Base-by-base conservation (phyloP, 2,329 filamentous ascomycete species). In the Ophiostoma sp. region DNA sequence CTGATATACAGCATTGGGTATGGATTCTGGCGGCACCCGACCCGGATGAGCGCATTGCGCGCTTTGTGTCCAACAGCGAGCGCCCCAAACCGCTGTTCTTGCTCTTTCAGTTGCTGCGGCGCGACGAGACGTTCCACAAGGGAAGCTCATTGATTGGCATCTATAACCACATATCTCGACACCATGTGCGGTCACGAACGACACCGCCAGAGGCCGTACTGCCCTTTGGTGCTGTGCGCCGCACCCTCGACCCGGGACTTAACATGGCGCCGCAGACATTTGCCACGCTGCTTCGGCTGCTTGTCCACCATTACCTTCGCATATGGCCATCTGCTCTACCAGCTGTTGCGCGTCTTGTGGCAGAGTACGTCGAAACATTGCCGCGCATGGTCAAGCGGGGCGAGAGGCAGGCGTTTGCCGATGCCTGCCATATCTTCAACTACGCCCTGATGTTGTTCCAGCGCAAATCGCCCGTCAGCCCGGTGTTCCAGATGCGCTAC, bases 341-440 rank as follows among this genome's bases (percentile, higher is more conserved):
- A 8, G 75, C 78, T 4, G 69, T 82, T 2, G 76, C 80, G 2
- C 77, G 75, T 25, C 76, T 82, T 39, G 77, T 76, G 17, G 74
- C 75, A 9, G 70, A 73, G 9, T 81, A 80, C 52, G 76, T 82
- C 36, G 75, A 75, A 71, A 73, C 72, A 3, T 57, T 77, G 11
- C 71, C 57, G 22, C 72, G 45, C 9, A 71, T 70, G 69, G 76
- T 42, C 1, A 45, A 69, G 66, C 75, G 48, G 48, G 72, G 7
- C 61, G 72, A 55, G 69, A 74, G 72, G 45, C 71, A 69, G 25
- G 70, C 48, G 48, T 81, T 80, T 50, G 74, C 76, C 22, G 75
- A 79, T 12, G 79, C 80, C 50, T 83, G 82, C 70, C 61, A 75
- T 5, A 57, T 86, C 4, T 83, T 84, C 77, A 87, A 87, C 76